Base-by-base conservation (phyloP, 805 yeast species). In the Candida silvicultrix region DNA sequence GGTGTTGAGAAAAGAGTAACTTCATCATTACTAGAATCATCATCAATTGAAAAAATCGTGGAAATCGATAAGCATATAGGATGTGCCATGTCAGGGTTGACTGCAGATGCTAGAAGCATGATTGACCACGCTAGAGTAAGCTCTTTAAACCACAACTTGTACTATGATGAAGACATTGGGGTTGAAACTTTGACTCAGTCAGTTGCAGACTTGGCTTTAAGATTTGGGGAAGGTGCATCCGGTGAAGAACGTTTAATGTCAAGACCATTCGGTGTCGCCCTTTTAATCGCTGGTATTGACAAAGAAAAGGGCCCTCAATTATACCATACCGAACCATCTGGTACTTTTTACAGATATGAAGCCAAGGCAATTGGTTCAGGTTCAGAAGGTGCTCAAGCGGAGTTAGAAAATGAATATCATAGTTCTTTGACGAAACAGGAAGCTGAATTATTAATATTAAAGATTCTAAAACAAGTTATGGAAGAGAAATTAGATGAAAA, bases 281-380 rank as follows among this genome's bases (percentile, higher is more conserved):
- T 94, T 54, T 76, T 94, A 59, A 85, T 94, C 60, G 99, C 98
- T 5, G 99, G 99, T 43, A 77, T 82, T 56, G 99, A 94, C 69
- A 74, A 80, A 49, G 95, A 88, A 57, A 83, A 88, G 60, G 99
- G 99, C 1, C 96, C 97, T 41, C 99, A 94, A 67, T 77, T 94
- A 57, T 87, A 87, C 65, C 97, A 94, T 65, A 96, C 98, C n/a
- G 99, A 94, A 69, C 99, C 99, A 36, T 87, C 96, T 14, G 99
- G 99, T 48, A 94, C 99, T 1, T 94, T 89, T 59, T 95, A 94
- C 70, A 81, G 94, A 68, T 94, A 94, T 64, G 97, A 94, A 60
- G 99, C 99, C 25, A 95, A 94, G 70, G 99, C 99, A 12, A 94
- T 95, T 59, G 99, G 99, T 14, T 87, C 97, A 2, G 99, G 99